Percentiles rank a stretch among this genome's conserved stretches.
These are phyloP conservation scores for Croton laevigatus DNA, from an alignment of 441 rosid genomes.

Conservation along the genomic window DNA sequence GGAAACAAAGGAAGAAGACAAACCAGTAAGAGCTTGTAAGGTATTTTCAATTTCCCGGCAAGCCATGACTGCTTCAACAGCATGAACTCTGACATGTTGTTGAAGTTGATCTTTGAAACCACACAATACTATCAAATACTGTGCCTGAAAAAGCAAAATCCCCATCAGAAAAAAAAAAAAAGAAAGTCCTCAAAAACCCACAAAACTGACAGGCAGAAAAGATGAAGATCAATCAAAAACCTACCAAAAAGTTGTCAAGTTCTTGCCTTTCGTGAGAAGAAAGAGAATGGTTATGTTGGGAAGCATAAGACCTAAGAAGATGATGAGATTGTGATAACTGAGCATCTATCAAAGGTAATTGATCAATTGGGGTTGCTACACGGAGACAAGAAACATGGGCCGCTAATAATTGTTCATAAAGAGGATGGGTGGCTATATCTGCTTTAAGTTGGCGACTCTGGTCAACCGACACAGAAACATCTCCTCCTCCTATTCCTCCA, in stretches of 20 bases:
- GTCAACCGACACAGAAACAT: slow-evolving; percentile 32
- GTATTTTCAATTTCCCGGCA: slow-evolving; percentile 92
- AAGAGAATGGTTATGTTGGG: slow-evolving; percentile 39
- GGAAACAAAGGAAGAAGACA: slow-evolving; percentile 15
- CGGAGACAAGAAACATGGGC: slow-evolving; percentile 91
- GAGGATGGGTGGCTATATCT: slow-evolving; percentile 79
- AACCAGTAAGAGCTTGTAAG: slow-evolving; percentile 91
- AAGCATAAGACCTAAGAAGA: slow-evolving; percentile 77
- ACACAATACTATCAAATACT: slow-evolving; percentile 80
- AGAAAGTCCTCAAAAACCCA: slow-evolving; percentile 6
- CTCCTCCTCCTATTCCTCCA: slow-evolving; percentile 30
- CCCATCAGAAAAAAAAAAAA: neutral
- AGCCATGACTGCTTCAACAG: slow-evolving; percentile 97
- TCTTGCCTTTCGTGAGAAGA: slow-evolving; percentile 78
- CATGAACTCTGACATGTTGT: slow-evolving; percentile 95
- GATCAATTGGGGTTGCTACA: slow-evolving; percentile 95
- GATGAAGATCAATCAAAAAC: slow-evolving; percentile 10
- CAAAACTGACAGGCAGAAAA: neutral
- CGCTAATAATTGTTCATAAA: slow-evolving; percentile 75
- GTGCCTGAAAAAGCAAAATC: slow-evolving; percentile 47
- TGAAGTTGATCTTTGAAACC: slow-evolving; percentile 95
- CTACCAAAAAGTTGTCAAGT: slow-evolving; percentile 86
- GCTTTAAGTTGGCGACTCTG: slow-evolving; percentile 63
- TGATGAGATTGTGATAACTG: slow-evolving; percentile 82
- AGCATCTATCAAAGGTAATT: slow-evolving; percentile 84